Evolutionary conservation across 2,329 filamentous ascomycete genomes (phyloP).

Genomic region (Exophiala oligosperma): DNA sequence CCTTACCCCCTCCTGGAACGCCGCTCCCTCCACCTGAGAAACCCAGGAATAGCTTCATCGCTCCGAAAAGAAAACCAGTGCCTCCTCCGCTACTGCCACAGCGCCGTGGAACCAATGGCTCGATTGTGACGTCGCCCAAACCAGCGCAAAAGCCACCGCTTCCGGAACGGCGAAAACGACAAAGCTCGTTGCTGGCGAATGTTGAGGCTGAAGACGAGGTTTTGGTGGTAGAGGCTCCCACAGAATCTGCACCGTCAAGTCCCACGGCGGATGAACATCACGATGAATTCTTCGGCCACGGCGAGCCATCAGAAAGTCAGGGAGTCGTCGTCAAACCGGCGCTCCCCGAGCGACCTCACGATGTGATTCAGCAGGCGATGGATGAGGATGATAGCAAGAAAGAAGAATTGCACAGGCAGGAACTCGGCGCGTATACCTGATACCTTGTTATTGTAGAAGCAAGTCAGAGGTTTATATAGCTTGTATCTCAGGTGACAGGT

Average conservation of each 20-base stretch:
- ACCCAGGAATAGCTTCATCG: conserved; percentile 57
- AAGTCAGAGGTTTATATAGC: too few species aligned
- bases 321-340: not conserved
- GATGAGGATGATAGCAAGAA: not conserved
- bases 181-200: conserved; percentile 33
- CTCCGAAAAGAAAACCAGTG: conserved; percentile 67
- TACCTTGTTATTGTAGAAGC: too few species aligned
- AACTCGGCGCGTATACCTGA: not conserved
- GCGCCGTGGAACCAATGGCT: conserved; percentile 30
- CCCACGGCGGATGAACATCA: conserved; percentile 41
- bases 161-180: conserved; percentile 48
- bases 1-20: conserved; percentile 76
- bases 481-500: too few species aligned
- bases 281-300: conserved; percentile 30
- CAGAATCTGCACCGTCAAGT: conserved; percentile 61
- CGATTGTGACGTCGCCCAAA: conserved; percentile 26
- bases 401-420: not conserved
- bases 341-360: not conserved
- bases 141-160: conserved; percentile 37
- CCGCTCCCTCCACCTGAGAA: conserved; percentile 71
- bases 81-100: conserved; percentile 40
- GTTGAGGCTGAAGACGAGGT: conserved; percentile 49
- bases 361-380: not conserved
- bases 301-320: conserved; percentile 13
- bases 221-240: conserved; percentile 65